Conservation (phyloP, 345 rosid genomes). For the Camelina laxa region DNA sequence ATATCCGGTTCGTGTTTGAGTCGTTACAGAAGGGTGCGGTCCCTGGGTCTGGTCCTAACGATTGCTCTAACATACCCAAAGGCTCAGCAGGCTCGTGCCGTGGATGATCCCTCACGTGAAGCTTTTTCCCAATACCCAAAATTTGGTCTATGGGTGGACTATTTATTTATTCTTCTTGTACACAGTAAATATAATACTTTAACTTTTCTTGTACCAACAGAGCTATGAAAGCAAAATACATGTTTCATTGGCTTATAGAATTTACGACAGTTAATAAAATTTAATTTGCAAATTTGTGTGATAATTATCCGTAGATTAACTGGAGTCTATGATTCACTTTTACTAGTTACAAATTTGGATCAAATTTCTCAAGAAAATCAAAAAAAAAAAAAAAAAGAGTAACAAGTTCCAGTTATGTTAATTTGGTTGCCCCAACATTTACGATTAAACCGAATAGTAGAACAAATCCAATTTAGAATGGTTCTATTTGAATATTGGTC, state of each 20-base stretch:
- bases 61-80: conserved; percentile 23
- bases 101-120: conserved; percentile 3
- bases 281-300: background rate
- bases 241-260: background rate
- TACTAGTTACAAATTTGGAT: background rate
- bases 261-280: background rate
- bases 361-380: background rate
- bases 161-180: background rate
- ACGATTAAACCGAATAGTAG: too few species aligned
- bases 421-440: too few species aligned
- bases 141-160: background rate
- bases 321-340: background rate
- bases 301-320: background rate
- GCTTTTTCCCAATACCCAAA: conserved; percentile 13
- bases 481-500: too few species aligned
- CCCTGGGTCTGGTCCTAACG: conserved; percentile 10
- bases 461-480: too few species aligned
- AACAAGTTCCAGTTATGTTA: background rate
- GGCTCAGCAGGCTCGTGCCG: conserved; percentile 11
- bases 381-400: too few species aligned
- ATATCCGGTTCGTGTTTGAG: conserved; percentile 24
- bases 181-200: background rate
- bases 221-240: background rate
- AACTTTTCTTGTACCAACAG: background rate
- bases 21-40: conserved; percentile 28